A percentile compares a stretch with the other conserved stretches of the same genome.
phyloP scores from a whole-genome alignment of 1,284 basidiomycete genomes.

The Anthracocystis walkeri region DNA sequence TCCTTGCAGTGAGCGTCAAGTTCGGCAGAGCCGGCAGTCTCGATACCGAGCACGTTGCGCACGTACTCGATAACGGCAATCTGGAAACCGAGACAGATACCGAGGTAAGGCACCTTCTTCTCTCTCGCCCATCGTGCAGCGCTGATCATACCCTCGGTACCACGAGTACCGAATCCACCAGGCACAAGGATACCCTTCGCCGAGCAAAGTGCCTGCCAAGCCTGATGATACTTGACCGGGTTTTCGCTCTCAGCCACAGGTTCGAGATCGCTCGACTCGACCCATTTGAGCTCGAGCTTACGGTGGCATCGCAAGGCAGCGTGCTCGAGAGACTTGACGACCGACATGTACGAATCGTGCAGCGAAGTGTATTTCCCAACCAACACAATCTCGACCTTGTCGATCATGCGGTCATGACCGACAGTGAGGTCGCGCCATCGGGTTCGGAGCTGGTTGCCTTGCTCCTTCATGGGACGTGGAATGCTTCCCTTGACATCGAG shows the following conservation, averaged over 20 bases:
- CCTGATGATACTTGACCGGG: constrained; percentile 93
- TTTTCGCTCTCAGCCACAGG: constrained; percentile 80
- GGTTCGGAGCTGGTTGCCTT: constrained; percentile 77
- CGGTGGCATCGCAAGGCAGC: constrained; percentile 90
- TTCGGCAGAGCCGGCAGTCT: constrained; percentile 90
- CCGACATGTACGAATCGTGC: constrained; percentile 98
- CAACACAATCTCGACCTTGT: constrained; percentile 88
- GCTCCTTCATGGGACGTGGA: constrained; percentile 74
- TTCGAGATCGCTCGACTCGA: constrained; percentile 95
- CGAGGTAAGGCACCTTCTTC: constrained; percentile 92
- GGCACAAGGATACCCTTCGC: constrained; percentile 75
- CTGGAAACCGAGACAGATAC: constrained; percentile 98
- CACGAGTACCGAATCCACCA: constrained; percentile 92
- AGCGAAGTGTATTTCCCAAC: constrained; percentile 98
- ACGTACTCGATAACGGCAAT: constrained; percentile 96
- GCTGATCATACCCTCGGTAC: constrained; percentile 96
- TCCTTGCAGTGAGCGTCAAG: constrained; percentile 76
- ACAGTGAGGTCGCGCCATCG: constrained; percentile 88
- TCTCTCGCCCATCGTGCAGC: constrained; percentile 97
- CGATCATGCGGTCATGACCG: constrained; percentile 90
- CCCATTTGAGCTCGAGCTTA: constrained; percentile 78
- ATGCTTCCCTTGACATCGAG: constrained; percentile 77
- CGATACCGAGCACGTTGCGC: constrained; percentile 82
- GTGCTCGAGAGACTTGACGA: constrained; percentile 96
- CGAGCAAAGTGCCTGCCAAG: constrained; percentile 91